These are phyloP conservation scores for Lizanozyma gosingica DNA, from an alignment of 1,139 yeast genomes.

Conservation along the genomic window DNA sequence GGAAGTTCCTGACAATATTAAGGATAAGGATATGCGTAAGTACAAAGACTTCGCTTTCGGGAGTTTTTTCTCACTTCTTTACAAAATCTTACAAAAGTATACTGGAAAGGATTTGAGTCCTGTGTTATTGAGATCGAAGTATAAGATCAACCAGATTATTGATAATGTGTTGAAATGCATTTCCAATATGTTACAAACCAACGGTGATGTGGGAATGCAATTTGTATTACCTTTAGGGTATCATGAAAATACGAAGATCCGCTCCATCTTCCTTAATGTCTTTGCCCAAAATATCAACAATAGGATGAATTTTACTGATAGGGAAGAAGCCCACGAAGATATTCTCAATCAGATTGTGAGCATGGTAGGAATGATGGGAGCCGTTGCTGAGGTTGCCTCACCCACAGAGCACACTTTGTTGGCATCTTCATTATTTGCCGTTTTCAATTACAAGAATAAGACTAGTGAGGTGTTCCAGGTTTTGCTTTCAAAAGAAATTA, in stretches of 20 bases:
- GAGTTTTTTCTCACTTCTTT: constrained; percentile 60
- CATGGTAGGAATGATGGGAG: constrained; percentile 21
- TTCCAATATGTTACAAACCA: constrained; percentile 61
- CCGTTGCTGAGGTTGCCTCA: constrained; percentile 39
- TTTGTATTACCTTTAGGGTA: constrained; percentile 74
- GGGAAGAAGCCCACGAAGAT: constrained; percentile 21
- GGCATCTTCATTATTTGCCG: constrained; percentile 60
- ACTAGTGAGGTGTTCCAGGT: constrained; percentile 49
- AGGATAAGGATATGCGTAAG: constrained; percentile 46
- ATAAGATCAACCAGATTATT: constrained; percentile 48
- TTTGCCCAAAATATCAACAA: constrained; percentile 58
- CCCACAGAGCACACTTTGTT: constrained; percentile 65
- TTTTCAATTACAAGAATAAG: constrained; percentile 46
- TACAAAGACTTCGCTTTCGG: constrained; percentile 62
- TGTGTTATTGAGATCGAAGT: constrained; percentile 23
- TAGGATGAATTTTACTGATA: constrained; percentile 15
- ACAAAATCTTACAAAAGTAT: constrained; percentile 61
- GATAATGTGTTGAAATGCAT: constrained; percentile 63
- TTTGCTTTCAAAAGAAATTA: constrained; percentile 55
- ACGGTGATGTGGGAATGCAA: constrained; percentile 70
- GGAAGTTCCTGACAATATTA: constrained; percentile 54
- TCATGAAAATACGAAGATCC: constrained; percentile 54
- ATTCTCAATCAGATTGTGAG: constrained; percentile 8
- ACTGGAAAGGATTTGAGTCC: constrained; percentile 19
- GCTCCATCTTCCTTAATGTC: constrained; percentile 69